Base-by-base conservation (phyloP, 352 stramenopile species). In the Phytopythium chamaehyphon region DNA sequence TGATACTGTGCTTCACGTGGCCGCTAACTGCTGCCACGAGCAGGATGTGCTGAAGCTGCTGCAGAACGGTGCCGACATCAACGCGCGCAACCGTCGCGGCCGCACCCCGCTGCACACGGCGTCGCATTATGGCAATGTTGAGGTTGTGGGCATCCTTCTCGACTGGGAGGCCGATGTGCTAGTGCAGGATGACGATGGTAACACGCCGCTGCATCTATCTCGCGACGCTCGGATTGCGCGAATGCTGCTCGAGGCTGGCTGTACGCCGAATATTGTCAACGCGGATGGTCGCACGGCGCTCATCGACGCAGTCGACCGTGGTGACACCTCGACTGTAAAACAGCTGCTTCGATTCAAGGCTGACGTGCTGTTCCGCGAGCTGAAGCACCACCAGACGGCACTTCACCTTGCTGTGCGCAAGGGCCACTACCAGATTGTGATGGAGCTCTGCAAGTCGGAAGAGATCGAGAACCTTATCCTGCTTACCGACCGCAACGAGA, bases 41-140 rank as follows among this genome's bases (percentile, higher is more conserved):
- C 80, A 87, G 60, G 85, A 95, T 43, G 81, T 95, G 24, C 55
- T 91, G 7, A 89, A 86, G 61, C 61, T 95, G 47, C 68, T 95
- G 36, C 81, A 95, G 55, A 94, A 93, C 48, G 85, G 85, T 24
- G 90, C 83, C 10, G 79, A 92, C 40, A 91, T 93, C 40, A 92
- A 94, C 50, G 81, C 85, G 19, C 75, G 71, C 28, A 95, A 95
- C 50, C 78, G 76, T 11, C 77, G 75, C 23, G 83, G 80, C 0
- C 78, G 83, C 26, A 95, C 85, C 19, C 85, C 83, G 31, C 63
- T 95, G 31, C 80, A 93, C 64, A 93, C 85, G 46, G 80, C 85
- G 12, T 86, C 83, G 18, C 55, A 91, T 42, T 88, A 94, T 47
- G 71, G 83, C 22, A 92, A 93, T 59, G 50, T 90, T 16, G 82